Conservation (phyloP, 352 stramenopile genomes). For the Globisporangium polare region DNA sequence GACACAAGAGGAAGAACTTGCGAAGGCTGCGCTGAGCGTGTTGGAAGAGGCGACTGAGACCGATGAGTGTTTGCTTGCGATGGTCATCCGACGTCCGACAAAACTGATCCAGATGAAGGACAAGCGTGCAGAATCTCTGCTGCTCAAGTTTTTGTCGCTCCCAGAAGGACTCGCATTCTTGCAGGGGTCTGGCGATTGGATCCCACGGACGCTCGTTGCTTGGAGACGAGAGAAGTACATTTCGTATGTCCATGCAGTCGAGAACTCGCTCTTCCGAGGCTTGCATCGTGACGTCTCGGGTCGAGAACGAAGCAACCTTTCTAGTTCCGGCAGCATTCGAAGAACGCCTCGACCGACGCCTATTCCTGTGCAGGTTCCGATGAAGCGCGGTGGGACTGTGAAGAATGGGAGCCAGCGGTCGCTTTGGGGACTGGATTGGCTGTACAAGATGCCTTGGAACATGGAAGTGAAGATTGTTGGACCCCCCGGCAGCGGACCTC, state of each 20-base stretch:
- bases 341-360: slow-evolving; percentile 64
- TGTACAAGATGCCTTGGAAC: slow-evolving; percentile 90
- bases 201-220: slow-evolving; percentile 61
- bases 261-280: slow-evolving; percentile 78
- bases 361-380: slow-evolving; percentile 81
- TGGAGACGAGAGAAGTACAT: slow-evolving; percentile 85
- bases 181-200: slow-evolving; percentile 79
- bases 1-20: slow-evolving; percentile 82
- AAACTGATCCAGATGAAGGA: slow-evolving; percentile 79
- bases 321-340: slow-evolving; percentile 26
- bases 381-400: slow-evolving; percentile 67
- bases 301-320: slow-evolving; percentile 42
- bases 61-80: slow-evolving; percentile 74
- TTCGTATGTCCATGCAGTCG: slow-evolving; percentile 80
- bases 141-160: slow-evolving; percentile 84
- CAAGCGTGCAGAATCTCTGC: slow-evolving; percentile 71
- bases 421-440: slow-evolving; percentile 83
- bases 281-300: slow-evolving; percentile 76
- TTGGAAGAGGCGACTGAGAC: slow-evolving; percentile 85
- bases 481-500: slow-evolving; percentile 74
- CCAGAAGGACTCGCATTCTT: slow-evolving; percentile 76
- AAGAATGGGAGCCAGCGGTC: slow-evolving; percentile 64
- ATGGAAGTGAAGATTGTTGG: slow-evolving; percentile 91
- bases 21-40: slow-evolving; percentile 82
- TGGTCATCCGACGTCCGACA: slow-evolving; percentile 77